A percentile compares a stretch with the other conserved stretches of the same genome.
phyloP scores from a whole-genome alignment of 2,329 filamentous ascomycete species.

The Paecilomyces dactylethromorphus region DNA sequence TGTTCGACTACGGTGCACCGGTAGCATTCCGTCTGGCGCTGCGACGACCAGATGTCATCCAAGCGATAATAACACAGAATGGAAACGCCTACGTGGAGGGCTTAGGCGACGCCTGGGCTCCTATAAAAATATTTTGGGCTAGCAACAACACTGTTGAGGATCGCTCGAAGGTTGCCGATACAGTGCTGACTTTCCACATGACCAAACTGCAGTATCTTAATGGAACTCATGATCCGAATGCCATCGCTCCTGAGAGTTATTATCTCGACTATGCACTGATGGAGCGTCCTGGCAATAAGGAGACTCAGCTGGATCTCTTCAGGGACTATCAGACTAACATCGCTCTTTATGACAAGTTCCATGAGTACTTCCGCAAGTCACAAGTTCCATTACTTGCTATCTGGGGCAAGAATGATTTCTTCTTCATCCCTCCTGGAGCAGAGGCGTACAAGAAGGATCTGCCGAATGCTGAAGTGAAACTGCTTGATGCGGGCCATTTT shows the following conservation, averaged over 20 bases:
- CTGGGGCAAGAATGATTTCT: constrained; percentile 53
- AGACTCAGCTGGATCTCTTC: constrained; percentile 52
- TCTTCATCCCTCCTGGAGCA: constrained; percentile 42
- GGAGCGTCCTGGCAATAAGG: constrained; percentile 43
- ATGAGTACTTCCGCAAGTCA: constrained; percentile 47
- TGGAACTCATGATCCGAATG: constrained; percentile 28
- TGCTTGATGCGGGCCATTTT: constrained; percentile 54
- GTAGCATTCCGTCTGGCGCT: constrained; percentile 49
- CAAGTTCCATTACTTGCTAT: constrained; percentile 50
- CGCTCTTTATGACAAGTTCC: constrained; percentile 48
- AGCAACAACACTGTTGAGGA: constrained; percentile 24
- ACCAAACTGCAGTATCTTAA: constrained; percentile 42
- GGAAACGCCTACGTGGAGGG: constrained; percentile 57
- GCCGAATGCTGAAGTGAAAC: constrained; percentile 40
- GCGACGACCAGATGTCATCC: constrained; percentile 40
- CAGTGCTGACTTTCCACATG: constrained; percentile 30
- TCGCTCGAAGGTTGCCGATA: constrained; percentile 28
- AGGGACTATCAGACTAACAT: constrained; percentile 53
- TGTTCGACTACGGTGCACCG: constrained; percentile 60
- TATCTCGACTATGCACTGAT: constrained; percentile 49
- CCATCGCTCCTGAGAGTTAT: constrained; percentile 42
- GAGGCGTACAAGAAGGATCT: constrained; percentile 50
- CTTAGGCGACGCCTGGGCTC: constrained; percentile 47
- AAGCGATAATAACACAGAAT: constrained; percentile 53
- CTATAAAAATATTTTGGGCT: constrained; percentile 42